Evolutionary conservation across 208 protist genomes (phyloP).

Genomic region (Balamuthia mandrillaris): DNA sequence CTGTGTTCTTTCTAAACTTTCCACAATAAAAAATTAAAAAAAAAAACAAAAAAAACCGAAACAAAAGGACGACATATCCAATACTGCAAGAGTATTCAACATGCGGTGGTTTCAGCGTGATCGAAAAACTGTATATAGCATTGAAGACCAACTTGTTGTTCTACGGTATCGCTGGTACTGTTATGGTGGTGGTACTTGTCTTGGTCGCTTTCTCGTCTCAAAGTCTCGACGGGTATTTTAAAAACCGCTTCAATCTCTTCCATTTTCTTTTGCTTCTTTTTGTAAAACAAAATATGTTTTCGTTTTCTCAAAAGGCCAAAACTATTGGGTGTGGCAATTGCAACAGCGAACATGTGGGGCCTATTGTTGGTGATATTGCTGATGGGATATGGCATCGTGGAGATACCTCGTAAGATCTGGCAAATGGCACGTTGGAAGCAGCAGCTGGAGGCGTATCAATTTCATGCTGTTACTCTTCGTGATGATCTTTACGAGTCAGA

Average conservation of each 20-base stretch:
- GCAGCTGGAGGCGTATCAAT: constrained; percentile 26
- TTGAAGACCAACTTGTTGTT: constrained; percentile 43
- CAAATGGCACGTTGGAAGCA: background rate
- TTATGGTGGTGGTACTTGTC: background rate
- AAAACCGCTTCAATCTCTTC: too few species aligned
- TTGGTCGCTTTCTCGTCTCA: constrained; percentile 3
- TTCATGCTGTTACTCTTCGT: background rate
- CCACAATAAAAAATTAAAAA: too few species aligned
- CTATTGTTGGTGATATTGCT: constrained; percentile 34
- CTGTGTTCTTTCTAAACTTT: too few species aligned
- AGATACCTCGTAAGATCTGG: constrained; percentile 45
- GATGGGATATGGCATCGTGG: constrained; percentile 44
- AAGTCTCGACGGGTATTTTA: too few species aligned
- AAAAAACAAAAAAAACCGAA: too few species aligned
- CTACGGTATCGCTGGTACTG: constrained; percentile 38
- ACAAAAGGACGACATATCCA: constrained; percentile 34
- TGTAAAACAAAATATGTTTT: too few species aligned
- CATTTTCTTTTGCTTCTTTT: too few species aligned
- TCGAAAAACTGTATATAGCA: background rate
- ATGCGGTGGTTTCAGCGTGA: constrained; percentile 29
- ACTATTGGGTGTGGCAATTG: constrained; percentile 29
- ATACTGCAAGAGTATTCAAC: constrained; percentile 38
- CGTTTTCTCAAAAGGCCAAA: too few species aligned
- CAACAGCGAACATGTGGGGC: constrained; percentile 38
- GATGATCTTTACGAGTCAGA: constrained; percentile 8